phyloP scores from a whole-genome alignment of 2,329 filamentous ascomycete species.

The Trichoderma oligosporum region DNA sequence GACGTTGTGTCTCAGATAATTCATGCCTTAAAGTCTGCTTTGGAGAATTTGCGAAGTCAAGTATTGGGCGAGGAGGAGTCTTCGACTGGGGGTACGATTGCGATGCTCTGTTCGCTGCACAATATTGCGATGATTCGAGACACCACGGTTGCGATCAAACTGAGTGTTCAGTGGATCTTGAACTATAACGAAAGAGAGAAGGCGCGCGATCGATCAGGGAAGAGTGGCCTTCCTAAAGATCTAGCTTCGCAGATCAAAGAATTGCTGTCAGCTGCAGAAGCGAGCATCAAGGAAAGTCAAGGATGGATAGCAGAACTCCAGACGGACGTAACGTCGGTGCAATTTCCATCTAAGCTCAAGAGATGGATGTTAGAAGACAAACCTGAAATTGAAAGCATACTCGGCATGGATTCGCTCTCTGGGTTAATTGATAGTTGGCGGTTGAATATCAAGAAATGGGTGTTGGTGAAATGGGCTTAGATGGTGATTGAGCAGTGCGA shows the following conservation, averaged over 20 bases:
- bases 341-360: conserved; percentile 22
- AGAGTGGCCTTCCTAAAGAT: conserved; percentile 38
- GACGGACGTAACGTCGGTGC: conserved; percentile 25
- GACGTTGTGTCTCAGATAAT: conserved; percentile 29
- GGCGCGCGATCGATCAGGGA: conserved; percentile 39
- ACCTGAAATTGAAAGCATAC: conserved; percentile 24
- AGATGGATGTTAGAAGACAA: conserved; percentile 30
- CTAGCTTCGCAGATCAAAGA: conserved; percentile 34
- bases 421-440: conserved; percentile 35
- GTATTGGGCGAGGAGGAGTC: conserved; percentile 19
- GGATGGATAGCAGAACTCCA: conserved; percentile 30
- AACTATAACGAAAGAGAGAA: conserved; percentile 38
- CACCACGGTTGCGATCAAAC: conserved; percentile 33
- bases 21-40: conserved; percentile 26
- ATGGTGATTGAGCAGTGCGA: too few relatives aligned
- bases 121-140: conserved; percentile 38
- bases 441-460: conserved; percentile 35
- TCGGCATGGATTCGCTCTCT: conserved; percentile 27
- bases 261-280: conserved; percentile 31
- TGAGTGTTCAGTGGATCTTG: conserved; percentile 34
- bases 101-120: conserved; percentile 35
- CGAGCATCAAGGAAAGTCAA: conserved; percentile 34
- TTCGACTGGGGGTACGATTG: conserved; percentile 23
- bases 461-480: conserved; percentile 34
- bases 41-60: conserved; percentile 28